Evolutionary conservation across 106 monocot genomes (phyloP).

Genomic region (Apostasia shenzhenica): DNA sequence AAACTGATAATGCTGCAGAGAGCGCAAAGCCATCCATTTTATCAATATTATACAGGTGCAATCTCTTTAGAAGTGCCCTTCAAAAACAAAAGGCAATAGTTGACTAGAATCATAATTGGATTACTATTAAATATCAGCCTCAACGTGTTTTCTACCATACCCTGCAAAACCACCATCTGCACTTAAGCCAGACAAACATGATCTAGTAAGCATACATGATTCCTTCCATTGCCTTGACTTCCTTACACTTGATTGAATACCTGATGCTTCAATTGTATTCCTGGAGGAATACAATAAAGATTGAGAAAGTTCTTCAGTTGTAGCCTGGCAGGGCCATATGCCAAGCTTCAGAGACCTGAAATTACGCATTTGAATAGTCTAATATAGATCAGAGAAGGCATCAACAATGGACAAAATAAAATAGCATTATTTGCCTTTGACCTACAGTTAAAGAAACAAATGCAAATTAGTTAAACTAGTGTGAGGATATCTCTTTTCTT

Average conservation of each 20-base stretch:
- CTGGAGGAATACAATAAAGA: constrained; percentile 15
- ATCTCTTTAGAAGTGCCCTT: constrained; percentile 59
- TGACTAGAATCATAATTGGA: background rate
- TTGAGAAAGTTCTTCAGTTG: constrained; percentile 9
- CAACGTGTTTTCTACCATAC: constrained; percentile 27
- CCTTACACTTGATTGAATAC: constrained; percentile 44
- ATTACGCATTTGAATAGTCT: constrained; percentile 9
- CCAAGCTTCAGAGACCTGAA: constrained; percentile 82
- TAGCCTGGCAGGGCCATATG: constrained; percentile 13
- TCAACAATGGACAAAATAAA: background rate
- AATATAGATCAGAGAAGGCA: background rate
- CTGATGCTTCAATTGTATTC: constrained; percentile 18
- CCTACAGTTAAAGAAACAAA: background rate
- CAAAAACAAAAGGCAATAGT: constrained; percentile 11
- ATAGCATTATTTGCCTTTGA: background rate
- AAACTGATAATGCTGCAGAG: constrained; percentile 44
- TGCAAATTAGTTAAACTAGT: background rate
- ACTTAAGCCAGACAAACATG: constrained; percentile 61
- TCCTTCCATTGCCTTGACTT: constrained; percentile 33
- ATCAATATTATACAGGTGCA: constrained; percentile 64
- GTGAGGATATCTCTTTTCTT: background rate
- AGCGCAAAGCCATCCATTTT: constrained; percentile 50
- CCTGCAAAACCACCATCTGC: constrained; percentile 48
- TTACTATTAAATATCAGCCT: background rate
- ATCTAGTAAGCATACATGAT: constrained; percentile 60